These are phyloP conservation scores for Jatropha curcas DNA, from an alignment of 345 rosid genomes.

Conservation along the genomic window DNA sequence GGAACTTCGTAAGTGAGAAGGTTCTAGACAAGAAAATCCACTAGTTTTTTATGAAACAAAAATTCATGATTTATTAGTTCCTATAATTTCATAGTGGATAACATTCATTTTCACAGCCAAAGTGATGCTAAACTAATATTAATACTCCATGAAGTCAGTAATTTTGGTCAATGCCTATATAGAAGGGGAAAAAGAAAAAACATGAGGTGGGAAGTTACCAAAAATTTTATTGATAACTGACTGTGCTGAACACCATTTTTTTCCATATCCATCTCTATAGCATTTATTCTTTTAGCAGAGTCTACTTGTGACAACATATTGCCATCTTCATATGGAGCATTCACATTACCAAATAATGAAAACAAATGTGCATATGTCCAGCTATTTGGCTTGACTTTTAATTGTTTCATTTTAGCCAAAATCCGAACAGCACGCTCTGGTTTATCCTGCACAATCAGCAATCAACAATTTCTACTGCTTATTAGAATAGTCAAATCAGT, in stretches of 20 bases:
- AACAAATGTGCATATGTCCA: slow-evolving; percentile 68
- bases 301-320: slow-evolving; percentile 55
- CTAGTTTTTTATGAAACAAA: too few species aligned
- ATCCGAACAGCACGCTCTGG: slow-evolving; percentile 72
- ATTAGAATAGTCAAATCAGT: neutral
- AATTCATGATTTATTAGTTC: neutral
- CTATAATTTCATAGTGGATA: neutral
- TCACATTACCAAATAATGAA: slow-evolving; percentile 69
- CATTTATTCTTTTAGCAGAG: slow-evolving; percentile 59
- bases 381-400: slow-evolving; percentile 54
- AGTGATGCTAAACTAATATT: neutral
- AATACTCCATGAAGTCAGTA: neutral
- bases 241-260: slow-evolving; percentile 68
- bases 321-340: slow-evolving; percentile 73
- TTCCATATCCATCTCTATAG: slow-evolving; percentile 74
- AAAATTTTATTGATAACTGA: slow-evolving; percentile 50
- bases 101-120: neutral
- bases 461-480: slow-evolving; percentile 4
- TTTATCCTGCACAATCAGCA: slow-evolving; percentile 53
- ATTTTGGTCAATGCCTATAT: neutral
- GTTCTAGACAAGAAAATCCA: neutral
- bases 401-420: slow-evolving; percentile 69
- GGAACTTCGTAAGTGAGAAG: neutral
- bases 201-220: slow-evolving; percentile 48
- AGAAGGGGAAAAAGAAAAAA: slow-evolving; percentile 19